Evolutionary conservation across 352 stramenopile species (phyloP), one percentile per base, ranked within the genome.

Genomic region (Aphanomyces cochlioides): DNA sequence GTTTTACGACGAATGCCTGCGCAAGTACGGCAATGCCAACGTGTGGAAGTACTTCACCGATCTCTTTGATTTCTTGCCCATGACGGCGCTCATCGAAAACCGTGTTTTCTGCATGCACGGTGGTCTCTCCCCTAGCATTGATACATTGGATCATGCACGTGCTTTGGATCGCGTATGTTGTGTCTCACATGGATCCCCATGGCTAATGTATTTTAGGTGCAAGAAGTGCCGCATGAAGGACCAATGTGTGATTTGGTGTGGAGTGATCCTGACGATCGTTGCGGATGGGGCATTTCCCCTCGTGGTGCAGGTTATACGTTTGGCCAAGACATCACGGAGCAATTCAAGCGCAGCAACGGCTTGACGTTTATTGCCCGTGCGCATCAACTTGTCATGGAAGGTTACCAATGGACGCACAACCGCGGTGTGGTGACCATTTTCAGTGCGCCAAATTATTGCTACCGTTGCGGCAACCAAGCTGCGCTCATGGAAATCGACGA

Each of bases 401-500:
- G 92, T 56, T 97, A 96, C 78, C 89, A 97, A 75, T 96, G 90
- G 85, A 95, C 88, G 47, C 90, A 97, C 77, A 96, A 97, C 72
- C 82, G 93, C 66, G 85, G 88, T 47, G 87, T 97, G 13, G 90
- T 97, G 28, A 98, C 92, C 4, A 93, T 98, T 73, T 98, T 97
- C 66, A 93, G 80, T 66, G 92, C 92, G 15, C 92, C 92, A 34
- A 98, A 98, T 79, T 98, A 98, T 78, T 98, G 92, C 83, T 98
- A 98, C 78, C 88, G 92, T 59, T 97, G 90, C 72, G 96, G 96
- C 21, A 99, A 99, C 85, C 92, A 98, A 60, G 96, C 94, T 5
- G 94, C 91, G 43, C 92, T 98, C 74, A 92, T 98, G 82, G 93
- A 98, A 77, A 96, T 98, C 75, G 96, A 96, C 67, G 89, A 96